Percentiles rank a stretch among this genome's conserved stretches.
Conservation (phyloP, 2,329 filamentous ascomycete species). For the Ophiostoma ips region DNA sequence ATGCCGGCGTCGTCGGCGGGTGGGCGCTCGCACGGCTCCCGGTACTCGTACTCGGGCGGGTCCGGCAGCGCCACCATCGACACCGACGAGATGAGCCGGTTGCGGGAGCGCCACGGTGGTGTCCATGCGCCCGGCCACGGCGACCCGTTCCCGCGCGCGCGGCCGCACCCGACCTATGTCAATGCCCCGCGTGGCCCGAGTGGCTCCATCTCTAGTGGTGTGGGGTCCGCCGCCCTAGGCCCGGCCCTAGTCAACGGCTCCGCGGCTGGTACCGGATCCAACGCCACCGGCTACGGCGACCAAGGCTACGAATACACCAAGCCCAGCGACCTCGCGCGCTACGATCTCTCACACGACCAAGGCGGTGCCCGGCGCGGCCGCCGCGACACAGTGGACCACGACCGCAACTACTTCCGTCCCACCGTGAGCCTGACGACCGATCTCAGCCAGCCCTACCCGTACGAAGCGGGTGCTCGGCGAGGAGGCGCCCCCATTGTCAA, state of each 20-base stretch:
- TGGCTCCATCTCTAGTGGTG: conserved; percentile 13
- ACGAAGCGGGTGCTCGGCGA: conserved; percentile 19
- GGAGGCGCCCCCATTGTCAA: neutral
- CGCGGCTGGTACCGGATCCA: conserved; percentile 2
- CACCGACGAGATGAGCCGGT: conserved; percentile 36
- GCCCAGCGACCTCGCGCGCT: conserved; percentile 45
- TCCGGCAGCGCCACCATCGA: conserved; percentile 36
- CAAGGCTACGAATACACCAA: conserved; percentile 52
- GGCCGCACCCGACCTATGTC: conserved; percentile 32
- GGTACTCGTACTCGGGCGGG: conserved; percentile 21
- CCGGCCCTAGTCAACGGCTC: conserved; percentile 1
- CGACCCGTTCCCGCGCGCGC: conserved; percentile 25
- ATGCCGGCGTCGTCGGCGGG: conserved; percentile 42
- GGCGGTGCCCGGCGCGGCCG: conserved; percentile 25
- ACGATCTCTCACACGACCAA: conserved; percentile 42
- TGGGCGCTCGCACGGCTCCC: conserved; percentile 31
- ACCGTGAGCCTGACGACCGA: conserved; percentile 38
- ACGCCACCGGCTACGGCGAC: conserved; percentile 36
- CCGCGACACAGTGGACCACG: conserved; percentile 42
- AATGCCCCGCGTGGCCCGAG: conserved; percentile 29
- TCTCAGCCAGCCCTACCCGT: conserved; percentile 28
- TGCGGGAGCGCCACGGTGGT: conserved; percentile 33
- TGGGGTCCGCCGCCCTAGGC: neutral
- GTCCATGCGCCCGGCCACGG: neutral
- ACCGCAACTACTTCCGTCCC: conserved; percentile 41